Evolutionary conservation across 164 flowering plant species (phyloP).

Genomic region (Stephania yunnanensis): DNA sequence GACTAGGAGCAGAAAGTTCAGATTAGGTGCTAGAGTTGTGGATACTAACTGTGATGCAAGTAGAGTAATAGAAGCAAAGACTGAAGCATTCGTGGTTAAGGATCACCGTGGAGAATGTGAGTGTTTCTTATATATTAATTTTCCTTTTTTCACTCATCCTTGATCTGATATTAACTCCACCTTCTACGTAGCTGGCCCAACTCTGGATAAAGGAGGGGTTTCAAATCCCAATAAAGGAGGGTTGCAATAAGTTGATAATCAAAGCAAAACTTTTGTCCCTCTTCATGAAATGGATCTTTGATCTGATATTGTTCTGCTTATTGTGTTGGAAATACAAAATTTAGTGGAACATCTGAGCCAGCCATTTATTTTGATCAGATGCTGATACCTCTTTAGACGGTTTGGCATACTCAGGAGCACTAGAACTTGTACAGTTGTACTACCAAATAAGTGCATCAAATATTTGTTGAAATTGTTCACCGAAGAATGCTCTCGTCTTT

Average conservation of each 20-base stretch:
- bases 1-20: constrained; percentile 55
- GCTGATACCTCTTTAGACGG: not conserved
- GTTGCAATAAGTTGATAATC: no score
- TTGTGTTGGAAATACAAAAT: not conserved
- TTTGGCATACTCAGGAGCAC: not conserved
- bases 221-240: no score
- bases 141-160: not conserved
- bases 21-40: constrained; percentile 44
- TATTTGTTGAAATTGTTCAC: not conserved
- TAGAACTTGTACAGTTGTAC: not conserved
- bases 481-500: not conserved
- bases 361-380: not conserved
- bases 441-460: not conserved
- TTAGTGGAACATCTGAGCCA: not conserved
- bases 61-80: constrained; percentile 42
- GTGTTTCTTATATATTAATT: constrained; percentile 15
- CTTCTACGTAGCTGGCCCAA: no score
- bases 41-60: constrained; percentile 25
- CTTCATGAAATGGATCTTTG: not conserved
- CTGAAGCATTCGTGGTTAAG: constrained; percentile 46
- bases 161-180: not conserved
- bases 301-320: not conserved
- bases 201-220: no score
- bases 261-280: no score
- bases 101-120: constrained; percentile 64